Percentiles rank a stretch among this genome's conserved stretches.
These are phyloP conservation scores for Marasmius tenuissimus DNA, from an alignment of 1,284 basidiomycete genomes.

Conservation along the genomic window DNA sequence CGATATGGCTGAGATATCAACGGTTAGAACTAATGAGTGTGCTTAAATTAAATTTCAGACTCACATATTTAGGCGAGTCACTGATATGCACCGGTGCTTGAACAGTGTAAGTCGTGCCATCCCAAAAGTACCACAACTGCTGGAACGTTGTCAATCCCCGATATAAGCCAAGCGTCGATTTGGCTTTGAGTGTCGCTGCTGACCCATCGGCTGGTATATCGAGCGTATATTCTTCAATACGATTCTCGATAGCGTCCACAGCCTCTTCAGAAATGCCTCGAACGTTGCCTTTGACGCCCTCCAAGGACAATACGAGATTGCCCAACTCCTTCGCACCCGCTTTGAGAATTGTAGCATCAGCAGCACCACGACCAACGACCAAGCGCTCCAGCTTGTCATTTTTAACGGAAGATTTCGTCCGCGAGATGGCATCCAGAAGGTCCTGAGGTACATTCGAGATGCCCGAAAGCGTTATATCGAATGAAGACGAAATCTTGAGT, in stretches of 20 bases:
- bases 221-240: conserved; percentile 71
- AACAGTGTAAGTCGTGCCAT: conserved; percentile 51
- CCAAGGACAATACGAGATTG: conserved; percentile 43
- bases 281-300: conserved; percentile 27
- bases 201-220: conserved; percentile 61
- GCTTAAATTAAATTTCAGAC: conserved; percentile 24
- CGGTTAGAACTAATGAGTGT: conserved; percentile 3
- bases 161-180: conserved; percentile 75
- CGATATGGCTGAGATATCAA: conserved; percentile 59
- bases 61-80: conserved; percentile 67
- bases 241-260: conserved; percentile 47
- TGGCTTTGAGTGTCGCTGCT: conserved; percentile 61
- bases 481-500: conserved; percentile 49
- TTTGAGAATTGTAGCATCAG: conserved; percentile 32
- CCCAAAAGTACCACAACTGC: conserved; percentile 71
- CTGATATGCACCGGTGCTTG: conserved; percentile 59
- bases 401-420: conserved; percentile 39
- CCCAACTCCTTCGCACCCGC: conserved; percentile 27
- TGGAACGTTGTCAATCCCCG: conserved; percentile 83
- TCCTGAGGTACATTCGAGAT: conserved; percentile 40
- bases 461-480: conserved; percentile 42
- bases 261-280: conserved; percentile 55
- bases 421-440: conserved; percentile 37
- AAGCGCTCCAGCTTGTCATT: conserved; percentile 53
- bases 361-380: conserved; percentile 48